These are phyloP conservation scores for Schwanniomyces pseudopolymorphus DNA, from an alignment of 805 yeast genomes.

Conservation along the genomic window DNA sequence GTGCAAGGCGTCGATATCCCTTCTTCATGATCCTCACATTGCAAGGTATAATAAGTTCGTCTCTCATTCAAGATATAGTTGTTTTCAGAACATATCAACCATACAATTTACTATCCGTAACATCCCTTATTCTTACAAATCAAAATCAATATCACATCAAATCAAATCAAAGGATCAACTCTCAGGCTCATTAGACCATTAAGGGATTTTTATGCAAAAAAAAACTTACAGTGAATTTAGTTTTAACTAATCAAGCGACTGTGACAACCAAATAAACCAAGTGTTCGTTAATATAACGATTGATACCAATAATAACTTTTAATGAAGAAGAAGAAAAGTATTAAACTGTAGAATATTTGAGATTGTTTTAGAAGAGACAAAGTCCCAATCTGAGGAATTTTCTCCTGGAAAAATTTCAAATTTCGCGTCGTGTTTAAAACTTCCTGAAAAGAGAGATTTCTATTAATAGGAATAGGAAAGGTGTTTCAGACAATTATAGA, in stretches of 20 bases:
- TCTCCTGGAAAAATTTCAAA: slow-evolving; percentile 2
- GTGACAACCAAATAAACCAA: slow-evolving; percentile 1
- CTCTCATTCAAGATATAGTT: too few species aligned
- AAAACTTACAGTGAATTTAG: slow-evolving; percentile 2
- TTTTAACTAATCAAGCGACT: slow-evolving; percentile 2
- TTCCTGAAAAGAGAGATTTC: neutral
- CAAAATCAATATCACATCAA: too few species aligned
- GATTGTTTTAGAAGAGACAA: neutral
- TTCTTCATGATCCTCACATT: too few species aligned
- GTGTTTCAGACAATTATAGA: neutral
- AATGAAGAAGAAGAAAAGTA: slow-evolving; percentile 1
- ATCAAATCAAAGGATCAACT: slow-evolving; percentile 1
- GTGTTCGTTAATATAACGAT: slow-evolving; percentile 1
- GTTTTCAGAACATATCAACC: neutral
- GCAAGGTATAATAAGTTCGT: too few species aligned
- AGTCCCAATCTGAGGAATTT: slow-evolving; percentile 1
- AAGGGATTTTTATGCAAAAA: neutral
- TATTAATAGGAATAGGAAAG: slow-evolving; percentile 1
- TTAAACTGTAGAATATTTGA: neutral
- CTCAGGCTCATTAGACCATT: neutral
- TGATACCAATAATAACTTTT: neutral
- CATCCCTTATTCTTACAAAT: neutral
- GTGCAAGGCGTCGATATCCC: too few species aligned
- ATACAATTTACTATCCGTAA: neutral
- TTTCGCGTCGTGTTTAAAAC: slow-evolving; percentile 1